Evolutionary conservation across 2,329 filamentous ascomycete genomes (phyloP), one percentile per base, ranked within the genome.

Genomic region (Claviceps sp.): DNA sequence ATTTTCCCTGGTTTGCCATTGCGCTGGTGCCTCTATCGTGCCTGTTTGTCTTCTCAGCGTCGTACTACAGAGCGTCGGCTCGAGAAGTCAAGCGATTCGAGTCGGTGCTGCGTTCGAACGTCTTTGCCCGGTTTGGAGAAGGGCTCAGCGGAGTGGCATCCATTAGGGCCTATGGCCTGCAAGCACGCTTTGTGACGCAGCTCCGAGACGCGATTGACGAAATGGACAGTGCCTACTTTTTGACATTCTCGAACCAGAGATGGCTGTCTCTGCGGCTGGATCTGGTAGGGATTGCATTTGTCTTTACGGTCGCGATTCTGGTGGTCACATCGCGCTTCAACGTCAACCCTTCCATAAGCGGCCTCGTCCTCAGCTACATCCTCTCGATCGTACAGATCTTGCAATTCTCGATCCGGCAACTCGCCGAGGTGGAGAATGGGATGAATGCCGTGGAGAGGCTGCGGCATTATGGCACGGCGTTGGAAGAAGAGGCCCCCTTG

Each of bases 401-500:
- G 57, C 91, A 96, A 64, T 96, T 96, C 67, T 91, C 88, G 0
- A 88, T 97, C 18, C 81, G 93, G 18, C 91, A 97, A 68, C 76
- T 96, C 7, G 91, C 91, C 26, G 91, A 96, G 67, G 88, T 97
- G 8, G 91, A 97, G 67, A 97, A 96, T 69, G 88, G 90, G 63
- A 97, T 97, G 91, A 97, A 96, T 65, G 84, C 90, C 0, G 93
- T 94, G 0, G 91, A 97, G 69, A 84, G 93, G 48, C 75, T 97
- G 37, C 82, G 89, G 64, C 88, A 95, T 71, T 97, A 97, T 65
- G 90, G 88, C 51, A 88, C 81, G 1, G 70, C 87, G 59, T 78
- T 98, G 4, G 89, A 95, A 56, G 85, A 95, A 63, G 93, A 97
- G 67, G 88, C 91, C 0, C 88, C 90, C 0, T 74, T 90, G 1